Conservation (phyloP, 2,329 filamentous ascomycete genomes). For the Fusarium sp. region DNA sequence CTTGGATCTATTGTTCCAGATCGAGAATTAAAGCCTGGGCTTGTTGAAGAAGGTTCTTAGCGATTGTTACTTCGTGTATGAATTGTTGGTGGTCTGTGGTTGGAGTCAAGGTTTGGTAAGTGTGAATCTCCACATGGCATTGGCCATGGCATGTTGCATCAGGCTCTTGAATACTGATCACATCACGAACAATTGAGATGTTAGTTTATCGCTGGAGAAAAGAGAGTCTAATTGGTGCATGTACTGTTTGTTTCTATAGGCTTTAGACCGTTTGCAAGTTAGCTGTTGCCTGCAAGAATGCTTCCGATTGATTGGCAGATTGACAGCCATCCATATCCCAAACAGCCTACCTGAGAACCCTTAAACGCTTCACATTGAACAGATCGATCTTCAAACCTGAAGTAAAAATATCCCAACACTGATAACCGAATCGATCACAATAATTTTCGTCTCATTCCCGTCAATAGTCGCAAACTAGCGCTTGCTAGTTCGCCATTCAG, state of each 20-base stretch:
- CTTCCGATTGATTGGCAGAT: not conserved
- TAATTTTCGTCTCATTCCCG: not conserved
- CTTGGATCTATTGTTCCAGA: not conserved
- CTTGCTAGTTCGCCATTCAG: not conserved
- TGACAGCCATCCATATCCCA: not conserved
- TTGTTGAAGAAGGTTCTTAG: not conserved
- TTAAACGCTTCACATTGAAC: too few relatives aligned
- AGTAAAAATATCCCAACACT: not conserved
- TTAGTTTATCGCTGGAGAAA: too few relatives aligned
- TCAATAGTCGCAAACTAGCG: not conserved
- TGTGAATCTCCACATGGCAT: not conserved
- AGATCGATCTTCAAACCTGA: not conserved
- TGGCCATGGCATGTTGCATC: not conserved
- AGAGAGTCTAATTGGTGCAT: not conserved
- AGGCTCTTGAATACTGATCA: not conserved
- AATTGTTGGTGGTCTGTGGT: not conserved
- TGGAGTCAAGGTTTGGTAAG: not conserved
- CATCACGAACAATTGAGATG: not conserved
- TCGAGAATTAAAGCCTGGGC: not conserved
- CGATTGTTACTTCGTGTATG: not conserved
- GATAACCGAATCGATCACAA: not conserved
- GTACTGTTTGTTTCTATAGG: not conserved
- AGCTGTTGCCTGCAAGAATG: not conserved
- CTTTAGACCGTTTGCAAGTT: not conserved
- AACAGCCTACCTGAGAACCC: not conserved